phyloP scores from a whole-genome alignment of 1,284 basidiomycete species.

The Cutaneotrichosporon sp. region DNA sequence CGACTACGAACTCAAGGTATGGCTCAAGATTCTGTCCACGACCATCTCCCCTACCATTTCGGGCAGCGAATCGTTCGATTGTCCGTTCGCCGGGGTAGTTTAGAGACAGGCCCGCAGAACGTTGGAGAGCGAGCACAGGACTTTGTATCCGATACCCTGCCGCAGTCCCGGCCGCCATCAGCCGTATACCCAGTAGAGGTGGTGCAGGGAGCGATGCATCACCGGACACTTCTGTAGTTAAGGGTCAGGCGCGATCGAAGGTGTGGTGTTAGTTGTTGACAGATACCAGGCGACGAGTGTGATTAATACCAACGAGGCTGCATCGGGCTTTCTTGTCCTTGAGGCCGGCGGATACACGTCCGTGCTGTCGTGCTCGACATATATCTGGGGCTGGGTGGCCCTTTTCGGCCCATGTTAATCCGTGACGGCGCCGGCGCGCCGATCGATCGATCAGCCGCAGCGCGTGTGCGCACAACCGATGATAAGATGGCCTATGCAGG shows the following conservation, averaged over 20 bases:
- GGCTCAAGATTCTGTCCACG: slow-evolving; percentile 57
- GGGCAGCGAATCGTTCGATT: slow-evolving; percentile 62
- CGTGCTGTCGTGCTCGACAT: too few species aligned
- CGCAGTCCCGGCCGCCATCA: not conserved
- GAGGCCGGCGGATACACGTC: too few species aligned
- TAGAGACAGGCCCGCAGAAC: not conserved
- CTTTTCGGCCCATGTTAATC: not conserved
- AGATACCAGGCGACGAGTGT: too few species aligned
- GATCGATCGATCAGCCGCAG: not conserved
- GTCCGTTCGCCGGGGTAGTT: slow-evolving; percentile 52
- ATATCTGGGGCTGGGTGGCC: too few species aligned
- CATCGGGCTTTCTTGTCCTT: too few species aligned
- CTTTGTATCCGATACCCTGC: not conserved
- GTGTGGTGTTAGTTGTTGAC: too few species aligned
- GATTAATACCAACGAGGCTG: too few species aligned
- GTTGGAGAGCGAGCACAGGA: not conserved
- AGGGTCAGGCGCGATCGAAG: not conserved
- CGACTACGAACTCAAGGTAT: slow-evolving; percentile 55
- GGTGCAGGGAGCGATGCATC: not conserved
- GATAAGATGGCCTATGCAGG: too few species aligned
- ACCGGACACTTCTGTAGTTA: not conserved
- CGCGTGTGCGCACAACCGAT: too few species aligned
- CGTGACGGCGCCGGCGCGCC: not conserved
- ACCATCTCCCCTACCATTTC: slow-evolving; percentile 65
- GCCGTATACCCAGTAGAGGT: not conserved